Conservation (phyloP, 1,284 basidiomycete genomes). For the Kalmanozyma brasiliensis region DNA sequence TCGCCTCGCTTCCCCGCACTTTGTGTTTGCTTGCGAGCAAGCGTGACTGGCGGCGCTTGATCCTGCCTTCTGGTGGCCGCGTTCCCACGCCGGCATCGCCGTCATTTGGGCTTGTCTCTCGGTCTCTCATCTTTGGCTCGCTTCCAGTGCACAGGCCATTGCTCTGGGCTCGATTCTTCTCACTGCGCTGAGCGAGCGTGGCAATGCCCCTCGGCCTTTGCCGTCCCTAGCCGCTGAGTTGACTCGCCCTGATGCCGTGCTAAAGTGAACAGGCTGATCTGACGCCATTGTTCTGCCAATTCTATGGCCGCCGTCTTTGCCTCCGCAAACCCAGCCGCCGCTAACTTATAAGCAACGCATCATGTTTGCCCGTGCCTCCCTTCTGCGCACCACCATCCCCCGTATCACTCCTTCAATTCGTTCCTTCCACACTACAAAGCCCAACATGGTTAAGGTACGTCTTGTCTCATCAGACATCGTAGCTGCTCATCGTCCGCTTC, state of each 20-base stretch:
- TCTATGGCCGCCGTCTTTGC: not conserved
- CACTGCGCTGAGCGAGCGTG: constrained; percentile 10
- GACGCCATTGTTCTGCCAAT: constrained; percentile 8
- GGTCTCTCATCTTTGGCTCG: constrained; percentile 4
- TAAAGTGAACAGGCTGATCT: constrained; percentile 1
- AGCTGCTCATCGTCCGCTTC: not conserved
- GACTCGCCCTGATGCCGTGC: not conserved
- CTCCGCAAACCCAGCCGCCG: not conserved
- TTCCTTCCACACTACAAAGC: constrained; percentile 35
- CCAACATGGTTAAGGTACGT: constrained; percentile 56
- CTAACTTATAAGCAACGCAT: constrained; percentile 19
- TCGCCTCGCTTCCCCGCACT: constrained; percentile 31
- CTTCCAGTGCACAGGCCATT: constrained; percentile 26
- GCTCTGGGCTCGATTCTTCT: not conserved
- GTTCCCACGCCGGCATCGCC: too few relatives aligned
- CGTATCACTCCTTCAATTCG: constrained; percentile 24
- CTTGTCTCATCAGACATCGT: not conserved
- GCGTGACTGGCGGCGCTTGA: not conserved
- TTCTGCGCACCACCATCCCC: constrained; percentile 25
- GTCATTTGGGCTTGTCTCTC: not conserved
- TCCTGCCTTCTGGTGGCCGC: not conserved
- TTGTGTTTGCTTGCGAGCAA: not conserved
- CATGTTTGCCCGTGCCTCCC: constrained; percentile 36
- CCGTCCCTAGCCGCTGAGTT: constrained; percentile 11
- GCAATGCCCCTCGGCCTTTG: constrained; percentile 18